Evolutionary conservation across 2,329 filamentous ascomycete species (phyloP), one percentile per base, ranked within the genome.

Genomic region (Colletotrichum phormii): DNA sequence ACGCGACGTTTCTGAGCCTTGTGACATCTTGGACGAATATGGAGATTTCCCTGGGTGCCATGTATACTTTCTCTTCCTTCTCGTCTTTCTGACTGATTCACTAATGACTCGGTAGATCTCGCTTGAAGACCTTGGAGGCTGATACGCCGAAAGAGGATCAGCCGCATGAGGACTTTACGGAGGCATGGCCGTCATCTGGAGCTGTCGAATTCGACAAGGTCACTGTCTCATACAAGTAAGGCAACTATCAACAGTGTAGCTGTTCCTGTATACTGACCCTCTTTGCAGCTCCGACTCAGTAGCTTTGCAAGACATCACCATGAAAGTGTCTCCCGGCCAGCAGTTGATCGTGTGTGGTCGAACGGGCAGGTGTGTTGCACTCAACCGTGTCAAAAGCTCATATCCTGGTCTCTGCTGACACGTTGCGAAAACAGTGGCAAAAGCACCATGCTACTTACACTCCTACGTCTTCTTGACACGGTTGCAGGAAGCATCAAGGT

Each of bases 131-230:
- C n/a, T 81, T 83, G 33, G 77, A 75, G 8, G 63, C 74, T 9
- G 74, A 76, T 0, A 79, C 79, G 0, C 74, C 76, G 15, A 64
- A 75, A 2, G 81, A 83, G 75, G 75, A 79, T n/a, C 64, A 74
- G 0, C 75, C 75, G 6, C 60, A 68, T 2, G 78, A 79, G 49
- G 73, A 71, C 12, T 51, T 71, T 5, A 76, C 77, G 1, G 60
- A 75, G 2, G 72, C 76, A 3, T 85, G 83, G 83, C 82, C 82
- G 0, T 46, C 66, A 1, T 57, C 73, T 1, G 82, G 82, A 0
- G 75, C 49, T 1, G 79, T 84, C 7, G 79, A 81, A 42, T 78
- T 84, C 29, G 72, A 75, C 3, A 78, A 80, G 29, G 53, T 84
- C 3, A 78, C 76, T 0, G 81, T 78, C 0, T 76, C 79, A 3